Percentiles rank a stretch among this genome's conserved stretches.
phyloP scores from a whole-genome alignment of 306 rosid species.

The Dalbergia cochinchinensis region DNA sequence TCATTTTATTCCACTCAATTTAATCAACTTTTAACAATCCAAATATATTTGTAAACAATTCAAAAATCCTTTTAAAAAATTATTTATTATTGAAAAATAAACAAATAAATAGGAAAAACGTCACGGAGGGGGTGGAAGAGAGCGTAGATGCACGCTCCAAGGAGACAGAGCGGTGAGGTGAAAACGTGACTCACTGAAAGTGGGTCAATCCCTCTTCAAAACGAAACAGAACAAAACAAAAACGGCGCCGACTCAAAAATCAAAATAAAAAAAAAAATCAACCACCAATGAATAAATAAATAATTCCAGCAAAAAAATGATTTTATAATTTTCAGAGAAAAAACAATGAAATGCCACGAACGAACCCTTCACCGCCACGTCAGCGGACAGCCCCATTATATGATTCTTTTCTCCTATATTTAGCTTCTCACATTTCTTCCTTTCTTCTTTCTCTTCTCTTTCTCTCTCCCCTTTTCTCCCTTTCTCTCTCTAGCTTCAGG shows the following conservation, averaged over 20 bases:
- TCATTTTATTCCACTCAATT: no score
- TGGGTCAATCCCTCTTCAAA: constrained; percentile 27
- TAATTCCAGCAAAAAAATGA: neutral
- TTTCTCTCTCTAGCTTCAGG: constrained; percentile 44
- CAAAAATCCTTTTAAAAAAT: no score
- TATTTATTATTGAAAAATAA: no score
- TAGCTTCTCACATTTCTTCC: neutral
- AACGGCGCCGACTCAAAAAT: constrained; percentile 49
- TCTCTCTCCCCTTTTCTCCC: constrained; percentile 15
- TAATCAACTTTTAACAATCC: no score
- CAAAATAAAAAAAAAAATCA: neutral
- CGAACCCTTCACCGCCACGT: constrained; percentile 55
- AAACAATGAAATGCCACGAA: neutral
- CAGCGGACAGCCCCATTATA: constrained; percentile 23
- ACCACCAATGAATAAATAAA: neutral
- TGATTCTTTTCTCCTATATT: constrained; percentile 29
- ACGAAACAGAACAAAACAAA: constrained; percentile 34
- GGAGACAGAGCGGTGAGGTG: neutral
- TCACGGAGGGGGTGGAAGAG: neutral
- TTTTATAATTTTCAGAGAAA: neutral
- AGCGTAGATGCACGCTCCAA: constrained; percentile 36
- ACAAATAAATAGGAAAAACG: no score
- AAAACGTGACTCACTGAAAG: neutral
- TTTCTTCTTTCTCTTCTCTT: neutral
- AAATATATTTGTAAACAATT: no score